Evolutionary conservation across 139 green algal genomes (phyloP), one percentile per base, ranked within the genome.

Genomic region (Microglena sp.): DNA sequence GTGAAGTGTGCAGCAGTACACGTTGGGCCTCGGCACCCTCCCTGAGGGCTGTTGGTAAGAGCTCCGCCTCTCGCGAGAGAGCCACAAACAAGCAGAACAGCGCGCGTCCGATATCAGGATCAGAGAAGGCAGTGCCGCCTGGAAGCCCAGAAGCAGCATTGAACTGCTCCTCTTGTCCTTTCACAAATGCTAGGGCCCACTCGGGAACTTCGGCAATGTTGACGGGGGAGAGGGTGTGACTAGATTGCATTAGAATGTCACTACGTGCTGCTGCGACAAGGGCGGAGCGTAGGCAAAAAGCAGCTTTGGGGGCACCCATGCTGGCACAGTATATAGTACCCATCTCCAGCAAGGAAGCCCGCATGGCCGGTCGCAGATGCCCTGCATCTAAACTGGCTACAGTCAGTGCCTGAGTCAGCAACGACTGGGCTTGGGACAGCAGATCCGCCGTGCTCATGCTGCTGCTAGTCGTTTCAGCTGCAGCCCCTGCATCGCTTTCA

Each of bases 131-230:
- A 29, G 60, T 7, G 32, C 31, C 18, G 57, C 22, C 3, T 18
- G 57, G 32, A 60, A 33, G 3, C 40, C 40, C 40, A 50, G 40
- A 11, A 24, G 40, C 18, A 11, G 40, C 40, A 18, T 32, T 58
- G n/a, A 73, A 75, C 1, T 31, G 50, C 29, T 55, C 59, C 60
- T 80, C 74, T 65, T 80, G 74, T 2, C 68, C 74, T 30, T n/a
- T 32, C 1, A 72, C 68, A 28, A 68, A 72, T 54, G 62, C 34
- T 18, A 66, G 27, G 24, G 64, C 74, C 74, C 74, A 80, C 4
- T 76, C 74, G 1, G 74, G 74, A 33, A 80, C 33, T 43, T 68
- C 40, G 22, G 32, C 30, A 1, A 65, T 32, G 5, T 59, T 35
- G 21, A 80, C 68, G 1, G 74, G 74, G 15, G 34, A 26, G 4